Conservation (phyloP, 83 land plant genomes). For the Thuja plicata region DNA sequence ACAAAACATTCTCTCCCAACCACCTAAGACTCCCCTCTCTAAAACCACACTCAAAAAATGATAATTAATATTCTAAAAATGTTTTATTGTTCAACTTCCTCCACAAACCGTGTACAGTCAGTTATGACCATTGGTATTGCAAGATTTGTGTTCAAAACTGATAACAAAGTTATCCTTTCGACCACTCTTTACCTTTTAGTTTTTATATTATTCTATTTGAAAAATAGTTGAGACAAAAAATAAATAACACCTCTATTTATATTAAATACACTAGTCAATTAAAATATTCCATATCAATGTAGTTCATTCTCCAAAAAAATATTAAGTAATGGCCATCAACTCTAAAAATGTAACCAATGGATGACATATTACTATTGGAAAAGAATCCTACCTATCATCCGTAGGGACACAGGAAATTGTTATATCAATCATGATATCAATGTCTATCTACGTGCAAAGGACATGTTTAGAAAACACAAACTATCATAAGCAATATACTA, state of each 20-base stretch:
- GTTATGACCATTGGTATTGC: too few relatives aligned
- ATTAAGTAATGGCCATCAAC: background rate
- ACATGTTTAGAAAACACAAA: constrained; percentile 2
- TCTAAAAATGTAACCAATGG: background rate
- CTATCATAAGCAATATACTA: background rate
- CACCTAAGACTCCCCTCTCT: too few relatives aligned
- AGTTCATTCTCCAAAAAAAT: background rate
- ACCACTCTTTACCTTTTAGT: too few relatives aligned
- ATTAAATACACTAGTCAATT: background rate
- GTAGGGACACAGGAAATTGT: constrained; percentile 44
- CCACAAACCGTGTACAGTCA: too few relatives aligned
- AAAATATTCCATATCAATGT: background rate
- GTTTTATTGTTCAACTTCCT: too few relatives aligned
- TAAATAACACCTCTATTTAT: background rate
- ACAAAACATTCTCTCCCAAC: too few relatives aligned
- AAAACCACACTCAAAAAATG: too few relatives aligned
- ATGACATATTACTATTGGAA: background rate
- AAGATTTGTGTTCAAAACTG: too few relatives aligned
- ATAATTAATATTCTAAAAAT: too few relatives aligned
- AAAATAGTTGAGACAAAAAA: background rate
- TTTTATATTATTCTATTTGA: too few relatives aligned
- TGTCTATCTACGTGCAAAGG: constrained; percentile 29
- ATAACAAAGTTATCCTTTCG: too few relatives aligned
- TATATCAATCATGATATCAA: constrained; percentile 35
- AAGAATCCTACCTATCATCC: constrained; percentile 33